phyloP scores from a whole-genome alignment of 768 basidiomycete species.

The Kwoniella sp. region DNA sequence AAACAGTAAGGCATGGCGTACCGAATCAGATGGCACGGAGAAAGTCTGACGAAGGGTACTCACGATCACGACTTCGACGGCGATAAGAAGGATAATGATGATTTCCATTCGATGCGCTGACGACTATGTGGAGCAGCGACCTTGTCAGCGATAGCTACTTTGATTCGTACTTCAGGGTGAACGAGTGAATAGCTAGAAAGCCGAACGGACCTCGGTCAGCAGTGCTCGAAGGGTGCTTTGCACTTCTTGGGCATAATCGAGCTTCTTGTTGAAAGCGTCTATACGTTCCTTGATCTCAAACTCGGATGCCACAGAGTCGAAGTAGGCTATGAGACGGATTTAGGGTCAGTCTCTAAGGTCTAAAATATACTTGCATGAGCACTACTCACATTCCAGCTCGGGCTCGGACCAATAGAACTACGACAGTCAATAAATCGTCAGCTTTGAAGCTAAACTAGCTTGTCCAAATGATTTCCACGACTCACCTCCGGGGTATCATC shows the following conservation, averaged over 20 bases:
- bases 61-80: constrained; percentile 91
- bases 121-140: constrained; percentile 63
- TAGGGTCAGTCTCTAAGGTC: background rate
- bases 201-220: constrained; percentile 70
- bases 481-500: constrained; percentile 55
- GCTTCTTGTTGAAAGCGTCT: constrained; percentile 83
- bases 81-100: constrained; percentile 90
- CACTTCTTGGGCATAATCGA: constrained; percentile 63
- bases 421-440: too few species aligned
- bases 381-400: constrained; percentile 71
- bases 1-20: too few species aligned
- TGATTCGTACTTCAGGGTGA: too few species aligned
- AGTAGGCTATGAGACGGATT: constrained; percentile 62
- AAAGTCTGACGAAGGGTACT: constrained; percentile 22
- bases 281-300: constrained; percentile 83
- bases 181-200: constrained; percentile 2
- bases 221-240: constrained; percentile 88
- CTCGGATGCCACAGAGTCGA: constrained; percentile 79
- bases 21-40: too few species aligned
- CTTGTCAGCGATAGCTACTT: too few species aligned
- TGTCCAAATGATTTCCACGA: too few species aligned
- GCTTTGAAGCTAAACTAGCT: too few species aligned
- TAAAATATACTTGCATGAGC: background rate
- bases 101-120: constrained; percentile 90
- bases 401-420: constrained; percentile 96